A percentile compares a stretch with the other conserved stretches of the same genome.
Evolutionary conservation across 179 eudicot genomes (phyloP).

Genomic region (Beta corolliflora): DNA sequence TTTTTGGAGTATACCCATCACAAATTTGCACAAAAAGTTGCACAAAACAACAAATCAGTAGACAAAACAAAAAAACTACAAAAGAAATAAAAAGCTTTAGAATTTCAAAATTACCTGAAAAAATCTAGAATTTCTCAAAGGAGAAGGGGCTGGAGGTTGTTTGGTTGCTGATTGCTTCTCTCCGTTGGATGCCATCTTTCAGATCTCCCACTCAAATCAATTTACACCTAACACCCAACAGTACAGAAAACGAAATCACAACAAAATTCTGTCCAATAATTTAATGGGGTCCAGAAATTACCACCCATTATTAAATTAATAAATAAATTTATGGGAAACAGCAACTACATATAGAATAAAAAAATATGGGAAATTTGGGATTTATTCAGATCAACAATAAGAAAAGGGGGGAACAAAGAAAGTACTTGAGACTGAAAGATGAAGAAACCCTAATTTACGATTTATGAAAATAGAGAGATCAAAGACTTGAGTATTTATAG

Average conservation of each 20-base stretch:
- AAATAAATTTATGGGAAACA: not conserved
- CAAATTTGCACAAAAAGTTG: not conserved
- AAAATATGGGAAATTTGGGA: not conserved
- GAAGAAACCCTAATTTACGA: constrained; percentile 32
- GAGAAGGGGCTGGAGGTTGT: constrained; percentile 82
- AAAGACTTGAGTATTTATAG: constrained; percentile 28
- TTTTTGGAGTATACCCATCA: not conserved
- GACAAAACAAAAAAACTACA: not conserved
- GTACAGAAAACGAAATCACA: not conserved
- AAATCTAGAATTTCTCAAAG: constrained; percentile 68
- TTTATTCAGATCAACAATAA: constrained; percentile 15
- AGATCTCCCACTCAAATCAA: constrained; percentile 35
- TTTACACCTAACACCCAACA: constrained; percentile 16
- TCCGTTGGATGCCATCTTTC: constrained; percentile 66
- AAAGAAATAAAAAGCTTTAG: not conserved
- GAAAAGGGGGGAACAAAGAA: not conserved
- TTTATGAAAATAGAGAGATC: constrained; percentile 10
- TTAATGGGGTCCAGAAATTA: constrained; percentile 4
- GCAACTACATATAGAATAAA: not conserved
- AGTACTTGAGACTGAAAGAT: constrained; percentile 24
- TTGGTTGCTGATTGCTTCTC: constrained; percentile 51
- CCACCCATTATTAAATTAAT: not conserved
- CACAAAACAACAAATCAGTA: not conserved
- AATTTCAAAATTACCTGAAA: constrained; percentile 45
- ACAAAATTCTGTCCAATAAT: not conserved